Conservation (phyloP, 805 yeast genomes). For the Saturnispora ahearnii region DNA sequence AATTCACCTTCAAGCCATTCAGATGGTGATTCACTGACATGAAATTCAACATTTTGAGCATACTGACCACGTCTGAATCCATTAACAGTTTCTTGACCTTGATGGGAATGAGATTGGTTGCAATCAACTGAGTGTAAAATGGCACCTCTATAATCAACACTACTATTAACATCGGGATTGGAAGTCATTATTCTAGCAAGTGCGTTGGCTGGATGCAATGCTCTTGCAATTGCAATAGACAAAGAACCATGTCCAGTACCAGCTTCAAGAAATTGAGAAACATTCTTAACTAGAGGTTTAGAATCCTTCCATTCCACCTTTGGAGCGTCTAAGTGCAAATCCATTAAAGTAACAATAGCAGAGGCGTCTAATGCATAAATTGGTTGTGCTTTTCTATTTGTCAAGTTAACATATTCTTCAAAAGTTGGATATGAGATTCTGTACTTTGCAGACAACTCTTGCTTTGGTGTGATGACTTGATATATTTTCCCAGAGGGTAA, state of each 20-base stretch:
- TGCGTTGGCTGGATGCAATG: slow-evolving; percentile 38
- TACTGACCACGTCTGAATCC: slow-evolving; percentile 37
- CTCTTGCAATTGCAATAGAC: slow-evolving; percentile 34
- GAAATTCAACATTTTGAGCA: slow-evolving; percentile 36
- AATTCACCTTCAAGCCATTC: slow-evolving; percentile 30
- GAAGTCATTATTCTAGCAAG: slow-evolving; percentile 14
- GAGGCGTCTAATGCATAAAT: slow-evolving; percentile 43
- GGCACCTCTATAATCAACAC: slow-evolving; percentile 31
- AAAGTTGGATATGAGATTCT: slow-evolving; percentile 33
- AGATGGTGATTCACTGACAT: slow-evolving; percentile 32
- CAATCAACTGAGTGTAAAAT: slow-evolving; percentile 39
- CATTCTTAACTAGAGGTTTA: slow-evolving; percentile 3
- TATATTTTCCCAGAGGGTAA: slow-evolving; percentile 28
- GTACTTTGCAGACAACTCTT: slow-evolving; percentile 20
- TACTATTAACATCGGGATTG: slow-evolving; percentile 1
- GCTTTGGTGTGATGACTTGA: slow-evolving; percentile 12
- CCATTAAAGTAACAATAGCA: slow-evolving; percentile 38
- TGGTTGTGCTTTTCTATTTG: slow-evolving; percentile 40
- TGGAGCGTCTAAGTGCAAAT: slow-evolving; percentile 37
- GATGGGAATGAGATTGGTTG: slow-evolving; percentile 30
- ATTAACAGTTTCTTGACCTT: slow-evolving; percentile 34
- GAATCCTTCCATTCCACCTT: slow-evolving; percentile 9
- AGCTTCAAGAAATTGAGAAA: slow-evolving; percentile 37
- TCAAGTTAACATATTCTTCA: slow-evolving; percentile 37
- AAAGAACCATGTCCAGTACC: slow-evolving; percentile 51